These are phyloP conservation scores for Solanum hybrid DNA, from an alignment of 305 asterid genomes.

Conservation along the genomic window DNA sequence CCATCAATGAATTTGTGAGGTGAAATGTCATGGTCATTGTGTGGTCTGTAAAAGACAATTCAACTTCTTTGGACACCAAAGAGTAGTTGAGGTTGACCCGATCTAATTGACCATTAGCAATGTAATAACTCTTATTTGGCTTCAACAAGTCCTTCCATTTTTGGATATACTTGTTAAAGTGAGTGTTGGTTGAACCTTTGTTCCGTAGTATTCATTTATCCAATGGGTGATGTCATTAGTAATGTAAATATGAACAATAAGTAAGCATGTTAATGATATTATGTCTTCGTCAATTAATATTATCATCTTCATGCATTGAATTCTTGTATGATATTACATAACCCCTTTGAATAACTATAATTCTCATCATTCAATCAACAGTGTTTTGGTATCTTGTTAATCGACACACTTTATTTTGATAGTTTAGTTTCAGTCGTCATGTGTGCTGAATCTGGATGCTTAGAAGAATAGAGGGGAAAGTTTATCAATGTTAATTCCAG, in stretches of 20 bases:
- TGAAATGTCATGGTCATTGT: not conserved
- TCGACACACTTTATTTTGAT: not conserved
- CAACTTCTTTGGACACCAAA: not conserved
- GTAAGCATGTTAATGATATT: not conserved
- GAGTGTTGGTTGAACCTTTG: not conserved
- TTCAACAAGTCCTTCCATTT: not conserved
- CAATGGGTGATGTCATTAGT: not conserved
- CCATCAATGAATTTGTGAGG: not conserved
- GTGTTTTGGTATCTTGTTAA: not conserved
- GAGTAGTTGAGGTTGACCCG: not conserved
- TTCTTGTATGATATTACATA: not conserved
- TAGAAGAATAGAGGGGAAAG: not conserved
- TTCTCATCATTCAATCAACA: not conserved
- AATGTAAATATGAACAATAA: not conserved
- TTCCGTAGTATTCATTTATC: not conserved
- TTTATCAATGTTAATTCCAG: not conserved
- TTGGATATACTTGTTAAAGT: not conserved
- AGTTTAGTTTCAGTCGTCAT: not conserved
- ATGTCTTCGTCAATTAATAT: not conserved
- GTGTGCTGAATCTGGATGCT: not conserved
- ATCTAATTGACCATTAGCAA: not conserved
- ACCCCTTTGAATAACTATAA: not conserved
- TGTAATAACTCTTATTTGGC: not conserved
- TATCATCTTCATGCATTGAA: not conserved
- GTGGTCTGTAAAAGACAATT: not conserved